Base-by-base conservation (phyloP, 1,139 yeast species). In the Blastobotrys persicus region DNA sequence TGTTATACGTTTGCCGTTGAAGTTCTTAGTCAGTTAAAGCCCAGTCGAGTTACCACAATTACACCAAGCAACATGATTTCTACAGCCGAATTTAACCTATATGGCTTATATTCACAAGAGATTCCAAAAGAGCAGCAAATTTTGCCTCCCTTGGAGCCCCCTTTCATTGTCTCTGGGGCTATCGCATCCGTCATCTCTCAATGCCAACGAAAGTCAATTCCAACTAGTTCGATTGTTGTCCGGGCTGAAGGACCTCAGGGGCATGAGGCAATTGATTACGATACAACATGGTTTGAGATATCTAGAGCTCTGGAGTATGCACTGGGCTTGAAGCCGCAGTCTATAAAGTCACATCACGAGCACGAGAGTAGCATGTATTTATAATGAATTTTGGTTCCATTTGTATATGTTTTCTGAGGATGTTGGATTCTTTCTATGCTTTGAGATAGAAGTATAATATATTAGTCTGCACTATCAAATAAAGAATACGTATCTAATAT, bases 241-340 rank as follows among this genome's bases (percentile, higher is more conserved):
- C 57, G 55, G 9, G 63, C 60, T 11, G 68, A 64, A 38, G 68
- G 68, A 4, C 65, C 64, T 2, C 57, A 53, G 37, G 66, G 61
- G 16, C 58, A 53, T 44, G 68, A 64, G 38, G 50, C 53, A 12
- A 50, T 63, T 5, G 63, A 60, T 47, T 54, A 53, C 34, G 57
- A 59, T 23, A 42, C 54, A 32, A 48, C 56, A 11, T 44, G 48
- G 9, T 41, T 37, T 33, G 48, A 42, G 14, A 45, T 46, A 7
- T 45, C 49, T 40, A 34, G 34, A 28, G 52, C 51, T 12, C 42
- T 51, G 38, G 49, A 43, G 26, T 20, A 31, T 31, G 45, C 38
- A 12, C 45, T 46, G 32, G 31, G 41, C n/a, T 45, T 56, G 4
- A 31, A 45, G 7, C 37, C 45, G 11, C 42, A 40, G 33, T 42